Base-by-base conservation (phyloP, 164 flowering plant species). In the Sextonia rubra region DNA sequence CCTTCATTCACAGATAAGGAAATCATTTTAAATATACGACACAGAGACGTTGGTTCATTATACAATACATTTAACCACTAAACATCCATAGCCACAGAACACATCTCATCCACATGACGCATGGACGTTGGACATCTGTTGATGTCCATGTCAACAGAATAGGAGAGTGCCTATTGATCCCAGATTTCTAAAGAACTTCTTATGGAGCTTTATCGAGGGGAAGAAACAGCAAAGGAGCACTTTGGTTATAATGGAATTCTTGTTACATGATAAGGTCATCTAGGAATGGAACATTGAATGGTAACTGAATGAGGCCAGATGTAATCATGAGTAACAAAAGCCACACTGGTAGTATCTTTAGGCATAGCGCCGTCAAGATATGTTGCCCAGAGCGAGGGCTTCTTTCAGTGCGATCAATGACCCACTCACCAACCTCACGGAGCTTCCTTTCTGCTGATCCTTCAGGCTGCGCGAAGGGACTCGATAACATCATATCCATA, bases 271-370 rank as follows among this genome's bases (percentile, higher is more conserved):
- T 61, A 29, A 87, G 73, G 75, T 93, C 87, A 70, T 93, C 89
- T 14, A 93, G 83, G 70, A 76, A 78, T 0, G 92, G 87, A 14
- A 49, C 66, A 79, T 66, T 76, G 72, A 87, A 90, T 20, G 98
- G 97, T 30, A 93, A 80, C 73, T 86, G 81, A 30, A 91, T 58
- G 61, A 77, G 52, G n/a, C 97, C 94, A 67, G 85, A 82, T 67
- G 94, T 91, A 65, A 90, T 80, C 2, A 86, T 72, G 69, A 91
- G 78, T 5, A 74, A 76, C 20, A 84, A 65, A 3, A 85, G 44
- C 90, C 90, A 91, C 15, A 84, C 17, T 37, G 97, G 98, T 14
- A 90, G 77, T 66, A 88, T 68, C 83, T 88, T 74, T 15, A 80
- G 70, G 69, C 82, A 75, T 66, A 81, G 25, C 58, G 79, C 63